phyloP scores from a whole-genome alignment of 768 basidiomycete species.

The Suillus subaureus region DNA sequence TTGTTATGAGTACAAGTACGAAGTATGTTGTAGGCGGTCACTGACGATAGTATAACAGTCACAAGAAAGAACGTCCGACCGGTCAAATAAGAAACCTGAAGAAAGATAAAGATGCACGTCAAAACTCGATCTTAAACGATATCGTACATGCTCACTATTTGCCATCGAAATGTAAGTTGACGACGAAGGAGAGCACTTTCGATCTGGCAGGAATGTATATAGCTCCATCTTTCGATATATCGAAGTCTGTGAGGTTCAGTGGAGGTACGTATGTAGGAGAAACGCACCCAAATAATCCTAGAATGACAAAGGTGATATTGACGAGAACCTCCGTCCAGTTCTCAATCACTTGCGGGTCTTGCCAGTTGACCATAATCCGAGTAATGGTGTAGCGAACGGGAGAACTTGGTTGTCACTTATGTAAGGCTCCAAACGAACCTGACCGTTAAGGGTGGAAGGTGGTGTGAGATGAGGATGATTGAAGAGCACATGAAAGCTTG shows the following conservation, averaged over 20 bases:
- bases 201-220: slow-evolving; percentile 18
- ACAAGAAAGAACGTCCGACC: slow-evolving; percentile 22
- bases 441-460: no score
- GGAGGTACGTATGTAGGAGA: neutral
- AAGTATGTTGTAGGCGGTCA: neutral
- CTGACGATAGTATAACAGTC: slow-evolving; percentile 22
- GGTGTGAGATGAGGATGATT: no score
- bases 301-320: slow-evolving; percentile 14
- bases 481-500: no score
- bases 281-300: slow-evolving; percentile 24
- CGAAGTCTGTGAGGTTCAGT: neutral
- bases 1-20: neutral
- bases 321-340: neutral
- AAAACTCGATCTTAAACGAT: neutral
- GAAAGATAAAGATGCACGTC: neutral
- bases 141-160: slow-evolving; percentile 20
- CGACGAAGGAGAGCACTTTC: slow-evolving; percentile 25
- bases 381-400: neutral
- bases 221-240: slow-evolving; percentile 24
- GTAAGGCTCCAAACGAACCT: neutral
- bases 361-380: slow-evolving; percentile 19
- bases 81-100: slow-evolving; percentile 27
- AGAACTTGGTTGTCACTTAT: neutral
- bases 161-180: slow-evolving; percentile 24
- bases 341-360: slow-evolving; percentile 15